phyloP scores from a whole-genome alignment of 1,139 yeast species.

The Pichia cactophila region DNA sequence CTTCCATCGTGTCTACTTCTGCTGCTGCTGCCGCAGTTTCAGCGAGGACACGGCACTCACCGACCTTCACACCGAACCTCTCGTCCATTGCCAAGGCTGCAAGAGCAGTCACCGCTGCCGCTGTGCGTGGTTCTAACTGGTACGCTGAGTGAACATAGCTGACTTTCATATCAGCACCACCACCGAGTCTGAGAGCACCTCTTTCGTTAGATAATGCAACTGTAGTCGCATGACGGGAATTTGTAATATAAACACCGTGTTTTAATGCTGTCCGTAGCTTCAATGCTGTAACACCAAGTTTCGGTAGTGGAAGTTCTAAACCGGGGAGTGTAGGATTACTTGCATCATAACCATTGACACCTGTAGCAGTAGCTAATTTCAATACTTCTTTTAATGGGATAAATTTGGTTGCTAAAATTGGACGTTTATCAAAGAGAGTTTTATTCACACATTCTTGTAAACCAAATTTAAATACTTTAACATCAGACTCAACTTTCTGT shows the following conservation, averaged over 20 bases:
- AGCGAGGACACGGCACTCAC: slow-evolving; percentile 37
- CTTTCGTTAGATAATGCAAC: slow-evolving; percentile 47
- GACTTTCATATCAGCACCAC: slow-evolving; percentile 64
- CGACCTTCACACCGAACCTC: slow-evolving; percentile 58
- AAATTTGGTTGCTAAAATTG: slow-evolving; percentile 64
- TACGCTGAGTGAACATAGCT: slow-evolving; percentile 80
- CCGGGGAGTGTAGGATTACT: slow-evolving; percentile 64
- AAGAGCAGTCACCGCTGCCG: slow-evolving; percentile 46
- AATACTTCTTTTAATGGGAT: slow-evolving; percentile 61
- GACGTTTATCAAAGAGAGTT: slow-evolving; percentile 68
- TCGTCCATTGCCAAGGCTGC: slow-evolving; percentile 53
- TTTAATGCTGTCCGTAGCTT: slow-evolving; percentile 59
- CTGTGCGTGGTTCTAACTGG: slow-evolving; percentile 41
- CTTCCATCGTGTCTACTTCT: neutral
- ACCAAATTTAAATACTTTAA: slow-evolving; percentile 64
- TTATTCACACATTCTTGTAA: slow-evolving; percentile 75
- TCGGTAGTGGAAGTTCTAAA: slow-evolving; percentile 64
- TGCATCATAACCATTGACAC: slow-evolving; percentile 58
- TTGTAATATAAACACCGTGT: slow-evolving; percentile 44
- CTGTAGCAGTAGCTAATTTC: slow-evolving; percentile 55
- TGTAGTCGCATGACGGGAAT: slow-evolving; percentile 76
- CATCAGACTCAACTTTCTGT: slow-evolving; percentile 42
- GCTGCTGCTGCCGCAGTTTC: neutral
- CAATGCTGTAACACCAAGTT: slow-evolving; percentile 58
- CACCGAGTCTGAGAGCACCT: slow-evolving; percentile 68